These are phyloP conservation scores for Opeltia flavorubescens DNA, from an alignment of 495 filamentous ascomycete species.

Conservation along the genomic window DNA sequence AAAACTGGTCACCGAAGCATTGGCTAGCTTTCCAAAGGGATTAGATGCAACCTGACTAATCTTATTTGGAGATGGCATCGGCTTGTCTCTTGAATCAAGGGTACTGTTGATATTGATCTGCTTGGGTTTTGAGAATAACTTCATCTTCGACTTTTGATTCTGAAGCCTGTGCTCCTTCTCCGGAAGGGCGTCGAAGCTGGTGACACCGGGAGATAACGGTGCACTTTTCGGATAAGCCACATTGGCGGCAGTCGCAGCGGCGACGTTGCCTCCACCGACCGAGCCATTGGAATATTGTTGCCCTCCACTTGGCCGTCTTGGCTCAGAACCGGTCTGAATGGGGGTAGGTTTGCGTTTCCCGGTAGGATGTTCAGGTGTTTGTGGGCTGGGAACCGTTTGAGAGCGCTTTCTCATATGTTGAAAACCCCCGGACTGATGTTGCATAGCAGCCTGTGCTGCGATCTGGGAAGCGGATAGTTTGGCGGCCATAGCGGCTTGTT, in stretches of 20 bases:
- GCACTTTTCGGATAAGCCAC: conserved; percentile 64
- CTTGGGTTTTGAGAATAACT: conserved; percentile 80
- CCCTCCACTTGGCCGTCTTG: conserved; percentile 27
- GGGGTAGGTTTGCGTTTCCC: conserved; percentile 38
- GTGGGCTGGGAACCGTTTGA: conserved; percentile 44
- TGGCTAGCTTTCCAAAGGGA: conserved; percentile 46
- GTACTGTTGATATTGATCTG: conserved; percentile 63
- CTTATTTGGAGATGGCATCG: conserved; percentile 72
- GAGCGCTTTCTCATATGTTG: conserved; percentile 54
- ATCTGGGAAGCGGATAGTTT: conserved; percentile 67
- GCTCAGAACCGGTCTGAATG: conserved; percentile 33
- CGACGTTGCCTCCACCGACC: conserved; percentile 48
- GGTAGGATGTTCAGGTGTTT: conserved; percentile 31
- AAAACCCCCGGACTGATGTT: conserved; percentile 40
- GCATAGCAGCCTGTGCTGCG: conserved; percentile 84
- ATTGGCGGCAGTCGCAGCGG: conserved; percentile 73
- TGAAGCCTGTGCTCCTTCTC: conserved; percentile 52
- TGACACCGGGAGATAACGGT: conserved; percentile 32
- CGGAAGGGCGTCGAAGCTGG: conserved; percentile 20
- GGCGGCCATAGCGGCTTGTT: conserved; percentile 22
- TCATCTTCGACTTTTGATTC: conserved; percentile 76
- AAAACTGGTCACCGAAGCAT: conserved; percentile 65
- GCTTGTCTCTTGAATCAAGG: conserved; percentile 42
- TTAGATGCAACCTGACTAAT: conserved; percentile 44
- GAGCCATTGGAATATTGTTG: conserved; percentile 53